phyloP scores from a whole-genome alignment of 371 early-diverging fungal genomes.

The Nematocida sp. region DNA sequence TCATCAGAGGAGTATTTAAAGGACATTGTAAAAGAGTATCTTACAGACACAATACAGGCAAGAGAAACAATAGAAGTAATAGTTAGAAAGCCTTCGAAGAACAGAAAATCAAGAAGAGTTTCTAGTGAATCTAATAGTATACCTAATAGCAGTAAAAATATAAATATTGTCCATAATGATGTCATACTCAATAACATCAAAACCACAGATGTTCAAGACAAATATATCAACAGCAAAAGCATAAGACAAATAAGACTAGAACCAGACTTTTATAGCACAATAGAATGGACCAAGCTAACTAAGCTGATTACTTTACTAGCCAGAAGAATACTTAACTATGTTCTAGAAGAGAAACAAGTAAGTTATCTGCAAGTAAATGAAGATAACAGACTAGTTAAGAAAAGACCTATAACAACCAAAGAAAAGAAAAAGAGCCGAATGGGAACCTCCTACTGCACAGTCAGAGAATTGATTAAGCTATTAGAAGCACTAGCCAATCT shows the following conservation, averaged over 20 bases:
- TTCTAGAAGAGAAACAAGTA: slow-evolving; percentile 87
- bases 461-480: slow-evolving; percentile 85
- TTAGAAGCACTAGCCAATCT: slow-evolving; percentile 91
- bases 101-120: too few relatives aligned
- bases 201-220: slow-evolving; percentile 14
- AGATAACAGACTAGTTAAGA: slow-evolving; percentile 91
- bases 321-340: slow-evolving; percentile 88
- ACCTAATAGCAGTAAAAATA: too few relatives aligned
- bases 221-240: background rate
- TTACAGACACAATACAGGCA: too few relatives aligned
- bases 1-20: too few relatives aligned
- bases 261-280: slow-evolving; percentile 90
- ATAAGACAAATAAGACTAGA: slow-evolving; percentile 77
- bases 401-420: slow-evolving; percentile 93
- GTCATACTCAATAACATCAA: background rate
- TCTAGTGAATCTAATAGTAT: too few relatives aligned
- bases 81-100: too few relatives aligned
- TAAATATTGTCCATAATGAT: too few relatives aligned
- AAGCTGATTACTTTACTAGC: slow-evolving; percentile 92
- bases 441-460: slow-evolving; percentile 87
- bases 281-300: slow-evolving; percentile 97
- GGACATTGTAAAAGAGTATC: too few relatives aligned
- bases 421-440: slow-evolving; percentile 96
- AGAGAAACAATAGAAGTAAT: too few relatives aligned
- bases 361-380: slow-evolving; percentile 91